Percentiles rank a stretch among this genome's conserved stretches.
phyloP scores from a whole-genome alignment of 352 stramenopile species.

The Phytopythium mirpurense region DNA sequence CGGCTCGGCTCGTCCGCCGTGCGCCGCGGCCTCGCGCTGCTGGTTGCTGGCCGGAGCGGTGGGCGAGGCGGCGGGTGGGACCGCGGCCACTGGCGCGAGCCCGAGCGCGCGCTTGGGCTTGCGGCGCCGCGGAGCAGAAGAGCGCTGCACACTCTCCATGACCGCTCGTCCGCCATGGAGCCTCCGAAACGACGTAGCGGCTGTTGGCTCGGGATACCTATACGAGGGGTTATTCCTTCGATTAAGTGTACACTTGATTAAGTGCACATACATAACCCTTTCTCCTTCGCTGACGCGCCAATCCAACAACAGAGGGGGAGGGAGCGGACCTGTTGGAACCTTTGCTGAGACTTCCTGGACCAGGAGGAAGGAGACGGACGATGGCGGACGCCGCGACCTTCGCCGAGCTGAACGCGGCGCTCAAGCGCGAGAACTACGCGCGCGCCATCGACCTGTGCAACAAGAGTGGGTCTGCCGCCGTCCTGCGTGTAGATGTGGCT shows the following conservation, averaged over 20 bases:
- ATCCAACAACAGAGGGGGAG: too few relatives aligned
- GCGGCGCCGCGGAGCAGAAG: background rate
- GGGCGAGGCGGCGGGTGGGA: too few relatives aligned
- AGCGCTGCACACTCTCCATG: slow-evolving; percentile 1
- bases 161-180: background rate
- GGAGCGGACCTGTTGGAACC: too few relatives aligned
- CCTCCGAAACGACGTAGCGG: background rate
- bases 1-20: background rate
- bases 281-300: too few relatives aligned
- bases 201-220: background rate
- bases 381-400: slow-evolving; percentile 49
- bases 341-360: too few relatives aligned
- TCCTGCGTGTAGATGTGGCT: too few relatives aligned
- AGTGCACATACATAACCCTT: too few relatives aligned
- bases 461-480: slow-evolving; percentile 73
- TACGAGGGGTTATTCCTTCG: too few relatives aligned
- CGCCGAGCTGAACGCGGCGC: slow-evolving; percentile 66
- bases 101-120: slow-evolving; percentile 1
- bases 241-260: too few relatives aligned
- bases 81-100: background rate
- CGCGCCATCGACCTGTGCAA: slow-evolving; percentile 83
- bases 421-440: slow-evolving; percentile 75
- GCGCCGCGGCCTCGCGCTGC: background rate
- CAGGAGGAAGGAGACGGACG: slow-evolving; percentile 8
- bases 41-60: background rate